Evolutionary conservation across 2,329 filamentous ascomycete species (phyloP).

Genomic region (Sclerotinia nivalis): DNA sequence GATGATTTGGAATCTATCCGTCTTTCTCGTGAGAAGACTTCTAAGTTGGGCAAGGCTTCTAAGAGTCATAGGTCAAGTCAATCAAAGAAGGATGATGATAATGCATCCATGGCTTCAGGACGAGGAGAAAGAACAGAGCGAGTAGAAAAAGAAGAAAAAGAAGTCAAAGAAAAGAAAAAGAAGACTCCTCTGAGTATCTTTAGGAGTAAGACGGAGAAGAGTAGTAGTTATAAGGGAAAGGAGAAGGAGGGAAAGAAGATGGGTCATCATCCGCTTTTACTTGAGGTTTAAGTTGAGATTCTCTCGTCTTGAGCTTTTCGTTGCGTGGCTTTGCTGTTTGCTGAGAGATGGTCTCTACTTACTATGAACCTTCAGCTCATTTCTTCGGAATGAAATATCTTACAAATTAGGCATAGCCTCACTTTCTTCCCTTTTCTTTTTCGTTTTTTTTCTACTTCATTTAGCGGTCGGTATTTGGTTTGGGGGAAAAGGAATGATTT

Average conservation of each 20-base stretch:
- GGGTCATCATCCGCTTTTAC: slow-evolving; percentile 22
- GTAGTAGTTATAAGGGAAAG: slow-evolving; percentile 9
- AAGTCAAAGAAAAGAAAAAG: slow-evolving; percentile 15
- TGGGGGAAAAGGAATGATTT: not conserved
- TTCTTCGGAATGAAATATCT: too few relatives aligned
- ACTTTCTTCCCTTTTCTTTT: too few relatives aligned
- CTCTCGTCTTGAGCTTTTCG: not conserved
- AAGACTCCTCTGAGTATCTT: slow-evolving; percentile 19
- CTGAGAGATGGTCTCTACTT: too few relatives aligned
- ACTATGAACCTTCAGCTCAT: too few relatives aligned
- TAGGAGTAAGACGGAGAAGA: slow-evolving; percentile 16
- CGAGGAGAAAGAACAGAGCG: not conserved
- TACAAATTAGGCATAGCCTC: too few relatives aligned
- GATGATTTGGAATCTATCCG: not conserved
- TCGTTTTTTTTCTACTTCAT: not conserved
- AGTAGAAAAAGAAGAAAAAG: not conserved
- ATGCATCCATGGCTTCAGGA: not conserved
- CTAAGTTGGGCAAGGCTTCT: not conserved
- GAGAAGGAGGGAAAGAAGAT: slow-evolving; percentile 19
- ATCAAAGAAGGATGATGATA: slow-evolving; percentile 12
- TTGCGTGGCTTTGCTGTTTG: not conserved
- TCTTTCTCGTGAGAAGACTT: not conserved
- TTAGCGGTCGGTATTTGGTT: not conserved
- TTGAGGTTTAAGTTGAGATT: not conserved
- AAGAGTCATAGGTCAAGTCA: slow-evolving; percentile 6